These are phyloP conservation scores for Lentinula guzmanii DNA, from an alignment of 768 basidiomycete species.

Conservation along the genomic window DNA sequence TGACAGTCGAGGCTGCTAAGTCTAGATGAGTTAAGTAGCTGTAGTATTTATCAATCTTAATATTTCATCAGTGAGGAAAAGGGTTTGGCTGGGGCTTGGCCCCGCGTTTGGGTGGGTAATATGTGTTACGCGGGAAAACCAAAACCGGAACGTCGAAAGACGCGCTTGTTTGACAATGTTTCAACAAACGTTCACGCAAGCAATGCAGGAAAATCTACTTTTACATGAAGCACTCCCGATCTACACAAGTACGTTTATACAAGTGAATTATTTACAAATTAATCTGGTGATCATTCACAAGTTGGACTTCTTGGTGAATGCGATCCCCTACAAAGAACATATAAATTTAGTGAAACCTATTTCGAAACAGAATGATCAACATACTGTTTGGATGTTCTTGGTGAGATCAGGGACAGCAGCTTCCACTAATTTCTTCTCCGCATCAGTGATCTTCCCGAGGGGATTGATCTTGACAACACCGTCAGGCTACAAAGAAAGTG, in stretches of 20 bases:
- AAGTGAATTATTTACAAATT: no score
- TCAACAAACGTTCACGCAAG: not conserved
- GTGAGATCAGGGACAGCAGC: constrained; percentile 78
- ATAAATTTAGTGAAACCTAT: not conserved
- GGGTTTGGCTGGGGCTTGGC: no score
- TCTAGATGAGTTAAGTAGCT: no score
- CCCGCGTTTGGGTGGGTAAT: no score
- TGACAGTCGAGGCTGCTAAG: no score
- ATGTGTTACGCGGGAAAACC: no score
- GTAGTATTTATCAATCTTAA: no score
- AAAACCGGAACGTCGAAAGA: no score
- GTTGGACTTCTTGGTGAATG: constrained; percentile 8
- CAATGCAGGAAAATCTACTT: not conserved
- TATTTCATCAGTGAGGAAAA: no score
- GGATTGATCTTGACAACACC: constrained; percentile 80
- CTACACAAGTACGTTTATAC: not conserved
- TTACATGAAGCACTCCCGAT: not conserved
- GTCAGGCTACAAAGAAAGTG: constrained; percentile 41
- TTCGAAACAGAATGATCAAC: constrained; percentile 11
- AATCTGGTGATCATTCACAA: constrained; percentile 7
- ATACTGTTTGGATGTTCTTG: constrained; percentile 66
- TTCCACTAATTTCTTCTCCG: constrained; percentile 71
- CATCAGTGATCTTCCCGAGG: constrained; percentile 69
- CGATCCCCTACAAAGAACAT: constrained; percentile 11
- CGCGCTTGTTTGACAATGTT: not conserved